Evolutionary conservation across 805 yeast species (phyloP), one percentile per base, ranked within the genome.

Genomic region (Yueomyces sp.): DNA sequence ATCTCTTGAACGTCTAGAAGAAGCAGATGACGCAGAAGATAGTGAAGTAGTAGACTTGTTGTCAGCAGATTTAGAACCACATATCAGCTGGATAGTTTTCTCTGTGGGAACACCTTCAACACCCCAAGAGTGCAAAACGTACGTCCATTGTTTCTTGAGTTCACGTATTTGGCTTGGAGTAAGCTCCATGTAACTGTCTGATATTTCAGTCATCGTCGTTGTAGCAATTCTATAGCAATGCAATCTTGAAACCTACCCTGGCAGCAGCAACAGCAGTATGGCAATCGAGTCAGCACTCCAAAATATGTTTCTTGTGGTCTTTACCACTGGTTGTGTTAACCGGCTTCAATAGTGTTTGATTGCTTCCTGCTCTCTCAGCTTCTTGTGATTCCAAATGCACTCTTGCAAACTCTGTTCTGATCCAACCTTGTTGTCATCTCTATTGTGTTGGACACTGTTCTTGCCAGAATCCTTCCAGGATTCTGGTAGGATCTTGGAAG

Each of bases 141-240:
- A 26, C 3, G 28, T 32, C 46, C 46, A 44, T 8, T 39, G 31
- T 12, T 40, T 29, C 27, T 44, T 38, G 41, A 47, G 41, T 53
- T 53, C n/a, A 49, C 44, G 37, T 49, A 56, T 56, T 54, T 57
- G n/a, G 8, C n/a, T 34, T 9, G 37, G 37, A 4, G 37, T 8
- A 4, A n/a, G 4, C 11, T 33, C 37, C 29, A 44, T 30, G 9
- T 30, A 30, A 6, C 9, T 6, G 9, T 30, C 33, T 19, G 19
- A 19, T 19, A 19, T 19, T 19, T 19, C 19, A 19, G 19, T 19
- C 19, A 19, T 19, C 19, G 19, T 19, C 19, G 19, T 19, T 19
- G 19, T 19, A 19, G 19, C 19, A 19, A 19, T 19, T 19, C 19
- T 19, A 19, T 19, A 19, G 19, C 19, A 19, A 19, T 19, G 19